Conservation (phyloP, 2,329 filamentous ascomycete genomes). For the Epichloe gansuensis region DNA sequence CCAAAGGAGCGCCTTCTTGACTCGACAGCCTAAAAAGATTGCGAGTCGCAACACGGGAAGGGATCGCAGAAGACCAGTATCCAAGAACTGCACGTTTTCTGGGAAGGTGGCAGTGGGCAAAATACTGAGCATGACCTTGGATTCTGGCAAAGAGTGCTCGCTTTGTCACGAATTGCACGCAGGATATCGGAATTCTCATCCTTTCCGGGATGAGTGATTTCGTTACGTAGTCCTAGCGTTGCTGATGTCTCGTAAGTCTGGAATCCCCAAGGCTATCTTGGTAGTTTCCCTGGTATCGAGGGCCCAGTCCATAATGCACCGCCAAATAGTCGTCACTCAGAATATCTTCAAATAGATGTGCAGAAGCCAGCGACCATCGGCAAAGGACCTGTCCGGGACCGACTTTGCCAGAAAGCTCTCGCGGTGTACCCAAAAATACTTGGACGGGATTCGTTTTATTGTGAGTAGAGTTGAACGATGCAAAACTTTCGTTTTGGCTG, state of each 20-base stretch:
- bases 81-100: slow-evolving; percentile 67
- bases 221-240: slow-evolving; percentile 79
- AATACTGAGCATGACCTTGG: slow-evolving; percentile 70
- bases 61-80: slow-evolving; percentile 63
- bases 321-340: slow-evolving; percentile 86
- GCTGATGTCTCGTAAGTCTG: slow-evolving; percentile 94
- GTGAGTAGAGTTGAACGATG: slow-evolving; percentile 50
- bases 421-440: slow-evolving; percentile 85
- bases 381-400: slow-evolving; percentile 64
- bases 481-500: slow-evolving; percentile 54
- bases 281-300: slow-evolving; percentile 88
- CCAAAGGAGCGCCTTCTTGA: slow-evolving; percentile 55
- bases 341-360: slow-evolving; percentile 76
- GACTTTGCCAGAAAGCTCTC: slow-evolving; percentile 66
- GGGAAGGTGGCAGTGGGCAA: slow-evolving; percentile 70
- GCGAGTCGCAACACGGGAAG: slow-evolving; percentile 60
- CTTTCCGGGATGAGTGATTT: slow-evolving; percentile 77
- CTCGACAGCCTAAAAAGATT: slow-evolving; percentile 33
- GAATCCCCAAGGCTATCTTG: slow-evolving; percentile 94
- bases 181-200: slow-evolving; percentile 88
- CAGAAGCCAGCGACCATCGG: slow-evolving; percentile 80
- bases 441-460: slow-evolving; percentile 61
- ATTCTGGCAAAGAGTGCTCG: slow-evolving; percentile 73
- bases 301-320: slow-evolving; percentile 81
- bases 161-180: slow-evolving; percentile 74